Base-by-base conservation (phyloP, 192 early-diverging fungal genomes). In the Linnemannia zychae region DNA sequence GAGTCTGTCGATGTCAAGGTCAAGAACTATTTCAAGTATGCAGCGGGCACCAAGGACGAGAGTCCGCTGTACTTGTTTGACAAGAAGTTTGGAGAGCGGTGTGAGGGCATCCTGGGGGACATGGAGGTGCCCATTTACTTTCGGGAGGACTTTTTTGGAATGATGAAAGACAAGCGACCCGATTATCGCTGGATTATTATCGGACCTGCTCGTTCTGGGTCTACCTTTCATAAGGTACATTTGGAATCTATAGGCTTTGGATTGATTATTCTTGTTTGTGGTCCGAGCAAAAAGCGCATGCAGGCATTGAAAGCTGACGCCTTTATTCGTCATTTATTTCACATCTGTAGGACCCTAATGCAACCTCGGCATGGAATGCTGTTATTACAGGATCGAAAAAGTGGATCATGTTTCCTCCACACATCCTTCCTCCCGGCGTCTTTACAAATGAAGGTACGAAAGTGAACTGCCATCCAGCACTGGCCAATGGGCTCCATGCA, bases 131-230 rank as follows among this genome's bases (percentile, higher is more conserved):
- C 93, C 7, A 70, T 73, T 22, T 94, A 93, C 77, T 95, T 95
- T 87, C 46, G 69, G 24, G 88, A 92, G 65, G 94, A 95, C 78
- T 87, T 94, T 71, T 94, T 95, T 76, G 74, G 71, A 37, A 78
- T 93, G 50, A 79, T 95, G 63, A 88, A 87, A 4, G 86, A 90
- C 15, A 53, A 86, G 34, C 73, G 93, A 22, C 94, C 94, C 16
- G 94, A 95, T 79, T 93, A 92, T 67, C 79, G 91, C 33, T 95
- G 94, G 94, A 36, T 95, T 12, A 94, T 95, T 67, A 84, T 94
- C 13, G 94, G 94, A 13, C 94, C 94, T 66, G 77, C 87, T 36
- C 80, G 94, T 50, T 91, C 90, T 63, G 94, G 93, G 24, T 90
- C 88, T 40, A 93, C 92, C 17, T 95, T 94, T 76, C 94, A 95